Evolutionary conservation across 2,329 filamentous ascomycete genomes (phyloP), one percentile per base, ranked within the genome.

Genomic region (Fusarium compactum): DNA sequence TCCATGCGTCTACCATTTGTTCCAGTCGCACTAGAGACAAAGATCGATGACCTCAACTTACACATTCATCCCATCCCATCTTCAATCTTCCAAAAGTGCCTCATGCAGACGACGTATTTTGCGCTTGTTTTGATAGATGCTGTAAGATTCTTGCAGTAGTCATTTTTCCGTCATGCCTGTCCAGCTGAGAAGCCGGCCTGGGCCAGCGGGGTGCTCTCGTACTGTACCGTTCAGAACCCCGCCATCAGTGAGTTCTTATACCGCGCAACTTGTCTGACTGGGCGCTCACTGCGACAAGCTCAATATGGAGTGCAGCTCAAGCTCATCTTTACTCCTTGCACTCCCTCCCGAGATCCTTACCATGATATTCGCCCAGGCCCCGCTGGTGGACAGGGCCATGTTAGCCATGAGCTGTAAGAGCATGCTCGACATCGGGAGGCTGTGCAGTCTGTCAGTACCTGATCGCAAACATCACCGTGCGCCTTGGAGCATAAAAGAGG

Each of bases 301-400:
- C 7, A 20, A 34, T n/a, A 29, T 18, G 3, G 45, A 61, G 24
- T 46, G 8, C 24, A 55, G 6, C 8, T 11, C 24, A 22, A 46
- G 20, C 27, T 62, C 40, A 18, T 52, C 67, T 32, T 30, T 61
- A 0, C 55, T 77, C 10, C 55, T 74, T 24, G 64, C 41, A n/a
- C 60, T 78, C 3, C 77, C 77, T 11, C 56, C 69, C 18, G 77
- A 78, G 29, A 70, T 77, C 46, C 58, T 78, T n/a, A 53, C 67
- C 25, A 62, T 70, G 6, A 72, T 78, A 40, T 74, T 73, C 41
- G 40, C 50, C 6, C 59, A 72, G 18, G 56, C 67, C 10, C 30
- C 45, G 8, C 32, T 47, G 24, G 47, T 60, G 16, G 71, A 76
- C 47, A 56, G 50, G 30, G 50, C 74, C 16, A 56, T 65, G 53